Percentiles rank a stretch among this genome's conserved stretches.
These are phyloP conservation scores for Erysimum cheiranthoides DNA, from an alignment of 345 rosid genomes.

Conservation along the genomic window DNA sequence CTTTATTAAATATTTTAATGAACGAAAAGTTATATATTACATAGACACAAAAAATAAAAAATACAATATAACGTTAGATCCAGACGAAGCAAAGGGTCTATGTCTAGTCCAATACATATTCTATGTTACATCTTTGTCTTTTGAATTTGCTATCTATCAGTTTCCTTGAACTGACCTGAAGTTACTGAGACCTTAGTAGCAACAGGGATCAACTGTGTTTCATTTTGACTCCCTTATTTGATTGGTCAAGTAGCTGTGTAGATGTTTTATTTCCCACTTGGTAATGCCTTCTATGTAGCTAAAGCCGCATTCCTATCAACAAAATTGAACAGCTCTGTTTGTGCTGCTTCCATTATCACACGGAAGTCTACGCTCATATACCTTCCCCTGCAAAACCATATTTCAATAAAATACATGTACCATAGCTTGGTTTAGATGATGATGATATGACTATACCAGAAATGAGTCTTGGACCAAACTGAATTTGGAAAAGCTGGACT, in stretches of 20 bases:
- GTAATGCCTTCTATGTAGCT: conserved; percentile 19
- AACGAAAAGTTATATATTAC: neutral
- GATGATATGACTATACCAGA: conserved; percentile 64
- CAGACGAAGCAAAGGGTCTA: neutral
- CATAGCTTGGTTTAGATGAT: conserved; percentile 20
- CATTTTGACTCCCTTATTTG: neutral
- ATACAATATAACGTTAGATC: neutral
- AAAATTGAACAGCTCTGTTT: conserved; percentile 59
- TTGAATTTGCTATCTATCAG: conserved; percentile 5
- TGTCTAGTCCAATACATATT: neutral
- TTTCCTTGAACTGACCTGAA: neutral
- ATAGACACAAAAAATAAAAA: too few species aligned
- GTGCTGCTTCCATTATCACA: conserved; percentile 82
- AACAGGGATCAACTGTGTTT: conserved; percentile 15
- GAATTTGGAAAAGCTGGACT: conserved; percentile 89
- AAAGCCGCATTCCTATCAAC: conserved; percentile 42
- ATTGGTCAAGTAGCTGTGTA: conserved; percentile 14
- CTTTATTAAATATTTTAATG: neutral
- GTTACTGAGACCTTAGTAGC: neutral
- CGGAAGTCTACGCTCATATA: conserved; percentile 69
- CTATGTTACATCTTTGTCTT: conserved; percentile 1
- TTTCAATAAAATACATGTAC: conserved; percentile 3
- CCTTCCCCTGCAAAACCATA: conserved; percentile 69
- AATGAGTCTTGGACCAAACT: conserved; percentile 87
- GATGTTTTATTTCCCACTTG: neutral